phyloP scores from a whole-genome alignment of 106 monocot species.

The Dendrobium catenatum region DNA sequence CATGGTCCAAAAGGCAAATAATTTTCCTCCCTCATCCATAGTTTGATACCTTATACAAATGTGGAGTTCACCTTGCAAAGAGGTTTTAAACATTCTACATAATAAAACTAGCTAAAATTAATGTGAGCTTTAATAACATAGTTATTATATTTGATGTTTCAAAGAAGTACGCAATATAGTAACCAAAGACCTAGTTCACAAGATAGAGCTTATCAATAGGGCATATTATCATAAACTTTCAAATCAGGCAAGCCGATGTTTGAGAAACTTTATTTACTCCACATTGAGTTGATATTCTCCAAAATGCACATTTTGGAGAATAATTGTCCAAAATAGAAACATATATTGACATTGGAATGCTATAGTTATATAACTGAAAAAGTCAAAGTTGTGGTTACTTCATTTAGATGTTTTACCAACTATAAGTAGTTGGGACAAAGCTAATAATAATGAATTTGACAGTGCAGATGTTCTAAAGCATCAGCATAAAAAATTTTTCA shows the following conservation, averaged over 20 bases:
- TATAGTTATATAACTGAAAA: not conserved
- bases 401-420: not conserved
- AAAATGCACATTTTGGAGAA: not conserved
- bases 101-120: not conserved
- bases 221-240: not conserved
- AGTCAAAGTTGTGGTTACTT: not conserved
- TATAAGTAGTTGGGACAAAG: not conserved
- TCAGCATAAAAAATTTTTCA: not conserved
- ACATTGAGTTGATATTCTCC: not conserved
- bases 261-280: not conserved
- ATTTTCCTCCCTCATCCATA: not conserved
- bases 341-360: not conserved
- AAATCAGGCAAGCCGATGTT: not conserved
- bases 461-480: not conserved
- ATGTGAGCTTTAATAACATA: not conserved
- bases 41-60: slow-evolving; percentile 1
- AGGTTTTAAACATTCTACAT: not conserved
- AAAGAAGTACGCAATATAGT: not conserved
- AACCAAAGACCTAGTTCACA: not conserved
- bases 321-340: not conserved
- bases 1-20: not conserved
- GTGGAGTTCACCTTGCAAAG: not conserved
- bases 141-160: not conserved
- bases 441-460: not conserved
- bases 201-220: not conserved